Base-by-base conservation (phyloP, 345 rosid species). In the Camelina hispida region DNA sequence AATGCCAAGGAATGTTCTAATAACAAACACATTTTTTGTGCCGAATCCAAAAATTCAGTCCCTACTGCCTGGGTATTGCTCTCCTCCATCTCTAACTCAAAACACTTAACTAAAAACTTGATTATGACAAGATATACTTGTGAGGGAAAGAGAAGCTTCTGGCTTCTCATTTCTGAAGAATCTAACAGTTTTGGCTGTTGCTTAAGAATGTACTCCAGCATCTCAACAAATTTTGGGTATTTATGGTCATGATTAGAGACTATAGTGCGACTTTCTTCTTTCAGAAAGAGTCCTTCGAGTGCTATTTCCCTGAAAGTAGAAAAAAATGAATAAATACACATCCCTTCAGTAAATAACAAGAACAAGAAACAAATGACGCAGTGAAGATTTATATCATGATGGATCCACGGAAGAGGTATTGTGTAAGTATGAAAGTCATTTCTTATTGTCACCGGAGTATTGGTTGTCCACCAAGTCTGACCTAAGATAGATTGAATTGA, bases 1-100 rank as follows among this genome's bases (percentile, higher is more conserved):
- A 84, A 75, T 75, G 91, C 87, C 91, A 94, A 76, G 57, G 95
- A 85, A 85, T 94, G 96, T 82, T 91, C 98, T 62, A 94, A 78
- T 73, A 94, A 82, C 76, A 79, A 71, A 81, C 91, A 94, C 87
- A 90, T 71, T 50, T 72, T 88, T 80, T 83, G 85, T 35, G 86
- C 91, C 4, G 95, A 82, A 72, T 87, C 82, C 53, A 86, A 74
- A 81, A 88, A 84, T 54, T 91, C 90, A 50, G 84, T 62, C 64
- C 93, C 87, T 66, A 73, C 75, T 75, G 75, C 88, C 68, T 78
- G 66, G 50, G 82, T 56, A 74, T 82, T 86, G 85, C 73, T 78
- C 77, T 75, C 80, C 78, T 76, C 93, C 82, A 88, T 78, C 73
- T 91, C 91, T 66, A 85, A 80, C 84, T 89, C 92, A 76, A 94